These are phyloP conservation scores for Irpex lacteus DNA, from an alignment of 1,284 basidiomycete genomes.

Conservation along the genomic window DNA sequence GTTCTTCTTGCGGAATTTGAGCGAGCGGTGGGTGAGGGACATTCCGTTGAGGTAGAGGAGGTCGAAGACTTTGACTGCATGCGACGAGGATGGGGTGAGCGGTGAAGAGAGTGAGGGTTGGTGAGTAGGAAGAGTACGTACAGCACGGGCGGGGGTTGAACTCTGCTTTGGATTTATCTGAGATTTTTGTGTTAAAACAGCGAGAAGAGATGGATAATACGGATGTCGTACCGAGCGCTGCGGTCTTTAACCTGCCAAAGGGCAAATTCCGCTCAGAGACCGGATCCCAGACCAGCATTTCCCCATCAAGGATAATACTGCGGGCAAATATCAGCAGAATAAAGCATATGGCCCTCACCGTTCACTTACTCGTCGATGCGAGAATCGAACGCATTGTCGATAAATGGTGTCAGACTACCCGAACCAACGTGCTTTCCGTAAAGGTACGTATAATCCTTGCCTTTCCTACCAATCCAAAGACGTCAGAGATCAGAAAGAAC, in stretches of 20 bases:
- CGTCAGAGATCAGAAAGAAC: too few relatives aligned
- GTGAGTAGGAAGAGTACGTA: slow-evolving; percentile 38
- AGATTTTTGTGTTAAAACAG: too few relatives aligned
- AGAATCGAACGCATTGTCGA: slow-evolving; percentile 71
- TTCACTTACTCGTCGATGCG: slow-evolving; percentile 74
- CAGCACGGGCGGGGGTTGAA: slow-evolving; percentile 84
- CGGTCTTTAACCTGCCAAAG: slow-evolving; percentile 90
- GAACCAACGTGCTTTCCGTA: slow-evolving; percentile 81
- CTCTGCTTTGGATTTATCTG: slow-evolving; percentile 71
- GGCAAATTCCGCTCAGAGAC: slow-evolving; percentile 81
- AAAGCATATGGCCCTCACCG: not conserved
- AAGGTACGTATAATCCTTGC: slow-evolving; percentile 90
- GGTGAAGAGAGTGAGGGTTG: not conserved
- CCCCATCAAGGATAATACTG: slow-evolving; percentile 91
- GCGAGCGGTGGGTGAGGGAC: slow-evolving; percentile 62
- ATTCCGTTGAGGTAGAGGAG: slow-evolving; percentile 82
- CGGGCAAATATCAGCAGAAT: slow-evolving; percentile 5
- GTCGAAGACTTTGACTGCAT: slow-evolving; percentile 90
- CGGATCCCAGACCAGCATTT: slow-evolving; percentile 97
- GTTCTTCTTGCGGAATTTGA: slow-evolving; percentile 69
- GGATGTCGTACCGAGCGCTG: slow-evolving; percentile 63
- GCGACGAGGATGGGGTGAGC: slow-evolving; percentile 1
- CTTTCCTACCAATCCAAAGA: slow-evolving; percentile 58
- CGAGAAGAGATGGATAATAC: not conserved
- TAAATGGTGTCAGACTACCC: slow-evolving; percentile 85